These are phyloP conservation scores for Ogataea henricii DNA, from an alignment of 805 yeast species.

Conservation along the genomic window DNA sequence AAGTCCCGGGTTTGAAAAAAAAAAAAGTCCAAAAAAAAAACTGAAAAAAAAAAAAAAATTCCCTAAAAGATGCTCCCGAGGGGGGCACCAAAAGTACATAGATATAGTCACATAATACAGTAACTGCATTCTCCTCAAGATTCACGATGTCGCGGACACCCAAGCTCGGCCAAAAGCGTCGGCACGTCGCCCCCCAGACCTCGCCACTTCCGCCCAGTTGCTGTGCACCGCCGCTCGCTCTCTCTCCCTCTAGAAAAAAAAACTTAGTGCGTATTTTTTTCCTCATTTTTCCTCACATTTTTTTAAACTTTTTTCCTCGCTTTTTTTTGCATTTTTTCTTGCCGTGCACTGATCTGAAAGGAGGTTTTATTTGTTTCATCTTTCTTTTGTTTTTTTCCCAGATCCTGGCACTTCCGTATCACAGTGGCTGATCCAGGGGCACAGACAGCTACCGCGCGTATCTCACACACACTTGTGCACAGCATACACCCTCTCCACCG, in stretches of 20 bases:
- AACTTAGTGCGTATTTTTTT: too few relatives aligned
- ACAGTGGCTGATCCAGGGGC: conserved; percentile 1
- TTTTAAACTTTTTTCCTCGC: background rate
- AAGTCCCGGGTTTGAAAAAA: background rate
- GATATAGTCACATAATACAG: background rate
- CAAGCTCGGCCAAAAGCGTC: too few relatives aligned
- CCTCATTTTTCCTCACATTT: background rate
- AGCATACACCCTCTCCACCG: too few relatives aligned
- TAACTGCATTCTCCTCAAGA: background rate
- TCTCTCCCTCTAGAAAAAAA: background rate
- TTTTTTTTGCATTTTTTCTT: background rate
- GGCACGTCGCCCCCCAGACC: too few relatives aligned
- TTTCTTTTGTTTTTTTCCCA: background rate
- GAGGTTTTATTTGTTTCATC: background rate
- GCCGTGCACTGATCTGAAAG: background rate
- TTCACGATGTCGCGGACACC: too few relatives aligned
- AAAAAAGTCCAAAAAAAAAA: background rate
- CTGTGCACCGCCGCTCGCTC: background rate
- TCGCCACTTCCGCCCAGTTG: too few relatives aligned
- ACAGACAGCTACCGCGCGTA: background rate
- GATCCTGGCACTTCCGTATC: background rate
- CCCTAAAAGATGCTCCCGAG: too few relatives aligned
- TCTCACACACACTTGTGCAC: background rate
- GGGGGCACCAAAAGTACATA: background rate
- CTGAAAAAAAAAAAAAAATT: too few relatives aligned